Evolutionary conservation across 2,329 filamentous ascomycete genomes (phyloP), one percentile per base, ranked within the genome.

Genomic region (Nothophoma quercina): DNA sequence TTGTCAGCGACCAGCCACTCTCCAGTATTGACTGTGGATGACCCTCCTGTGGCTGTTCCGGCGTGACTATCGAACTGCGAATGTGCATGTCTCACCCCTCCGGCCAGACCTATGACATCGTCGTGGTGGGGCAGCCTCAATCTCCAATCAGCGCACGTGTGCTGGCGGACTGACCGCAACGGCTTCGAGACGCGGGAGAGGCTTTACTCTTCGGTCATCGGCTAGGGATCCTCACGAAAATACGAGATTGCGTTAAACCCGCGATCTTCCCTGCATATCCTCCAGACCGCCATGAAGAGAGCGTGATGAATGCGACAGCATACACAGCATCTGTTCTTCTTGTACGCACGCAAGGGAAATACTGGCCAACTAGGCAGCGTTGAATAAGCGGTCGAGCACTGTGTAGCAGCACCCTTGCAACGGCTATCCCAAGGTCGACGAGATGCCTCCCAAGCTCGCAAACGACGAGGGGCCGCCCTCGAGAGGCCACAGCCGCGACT

Each of bases 401-500:
- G 25, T 26, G 7, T 9, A 13, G 8, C 32, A 19, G 18, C 15
- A 19, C 12, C 36, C 36, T 41, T 48, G 32, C 46, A 41, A 25
- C 32, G n/a, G n/a, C 16, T n/a, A 16, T 16, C 32, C 32, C 7
- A 15, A 35, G 32, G 6, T 16, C 18, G 32, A 21, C 23, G 58
- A 32, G 8, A 70, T 71, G 68, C 55, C 66, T 32, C 63, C 68
- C 34, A 71, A 64, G 28, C 55, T 41, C 50, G 38, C 47, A 23
- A 59, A 58, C 35, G 60, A 62, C 53, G 54, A 36, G 10, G 34
- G 19, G 2, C 34, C 62, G 52, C 64, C 67, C 54, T 54, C 53
- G 51, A 32, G 49, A 47, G 47, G 49, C 29, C 69, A 71, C 34
- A 65, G 64, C 46, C 64, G 70, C 55, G 69, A 63, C 44, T 65